These are phyloP conservation scores for Persicaria tinctoria DNA, from an alignment of 148 eudicot genomes.

Conservation along the genomic window DNA sequence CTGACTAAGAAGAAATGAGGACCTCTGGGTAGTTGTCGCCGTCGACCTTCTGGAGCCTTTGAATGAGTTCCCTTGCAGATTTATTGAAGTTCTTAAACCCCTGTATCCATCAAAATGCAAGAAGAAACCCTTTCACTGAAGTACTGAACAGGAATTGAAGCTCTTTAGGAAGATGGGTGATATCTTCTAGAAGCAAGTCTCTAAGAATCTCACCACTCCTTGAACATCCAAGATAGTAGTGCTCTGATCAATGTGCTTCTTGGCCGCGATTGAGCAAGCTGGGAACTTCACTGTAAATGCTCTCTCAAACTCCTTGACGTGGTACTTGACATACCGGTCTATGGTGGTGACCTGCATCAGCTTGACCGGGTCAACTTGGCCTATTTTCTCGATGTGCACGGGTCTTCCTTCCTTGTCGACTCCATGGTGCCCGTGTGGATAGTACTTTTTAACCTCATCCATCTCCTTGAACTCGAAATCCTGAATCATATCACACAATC, in stretches of 20 bases:
- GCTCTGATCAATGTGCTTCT: slow-evolving; percentile 86
- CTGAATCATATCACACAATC: slow-evolving; percentile 21
- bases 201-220: slow-evolving; percentile 68
- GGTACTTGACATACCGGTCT: slow-evolving; percentile 86
- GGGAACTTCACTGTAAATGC: slow-evolving; percentile 77
- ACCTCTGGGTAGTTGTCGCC: slow-evolving; percentile 89
- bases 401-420: slow-evolving; percentile 94
- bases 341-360: slow-evolving; percentile 88
- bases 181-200: background rate
- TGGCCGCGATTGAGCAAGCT: slow-evolving; percentile 82
- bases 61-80: slow-evolving; percentile 79
- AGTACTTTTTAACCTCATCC: slow-evolving; percentile 71
- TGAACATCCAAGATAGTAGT: slow-evolving; percentile 94
- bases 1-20: background rate
- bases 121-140: background rate
- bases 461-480: slow-evolving; percentile 82
- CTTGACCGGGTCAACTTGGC: slow-evolving; percentile 82
- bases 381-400: slow-evolving; percentile 79
- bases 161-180: no score
- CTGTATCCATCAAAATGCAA: slow-evolving; percentile 24
- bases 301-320: slow-evolving; percentile 83
- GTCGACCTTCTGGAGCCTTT: slow-evolving; percentile 74
- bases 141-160: no score
- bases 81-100: slow-evolving; percentile 84
- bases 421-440: slow-evolving; percentile 96